Base-by-base conservation (phyloP, 306 rosid genomes). In the Trichosanthes truncata region DNA sequence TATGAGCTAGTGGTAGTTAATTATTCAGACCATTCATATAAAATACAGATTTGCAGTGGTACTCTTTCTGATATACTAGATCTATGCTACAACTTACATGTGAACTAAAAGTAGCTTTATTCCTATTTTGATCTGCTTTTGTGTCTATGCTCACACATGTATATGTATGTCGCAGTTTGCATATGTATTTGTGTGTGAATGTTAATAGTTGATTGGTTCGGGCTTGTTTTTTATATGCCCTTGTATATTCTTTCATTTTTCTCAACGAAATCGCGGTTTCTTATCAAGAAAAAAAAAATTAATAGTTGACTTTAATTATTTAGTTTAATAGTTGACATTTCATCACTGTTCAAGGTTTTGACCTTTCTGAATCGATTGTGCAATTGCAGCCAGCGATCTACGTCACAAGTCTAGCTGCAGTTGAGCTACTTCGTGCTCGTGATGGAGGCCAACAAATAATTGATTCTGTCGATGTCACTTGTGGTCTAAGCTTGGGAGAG, bases 401-500 rank as follows among this genome's bases (percentile, higher is more conserved):
- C 62, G 99, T 96, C 79, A 91, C 97, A 41, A 91, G 99, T 86
- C 96, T 96, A 71, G 99, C 99, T 74, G 98, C 99, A 57, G 94
- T 95, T 52, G 99, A 95, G 90, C 84, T 95, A 63, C 93, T 95
- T 74, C 93, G 97, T 78, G 87, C 83, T 5, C 89, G 91, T 13
- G 93, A 95, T 61, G 99, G 97, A 80, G 99, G 98, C 43, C 96
- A 90, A 84, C 90, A 89, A 84, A 93, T 95, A 80, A 91, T 95
- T 84, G 98, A 93, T 61, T 90, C 91, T 38, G 96, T 95, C 77
- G 99, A 95, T 84, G 99, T 93, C 66, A 89, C 99, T 5, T 91
- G 99, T 77, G 99, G 98, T 85, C 88, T 95, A 63, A 95, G 99
- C 82, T 83, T 95, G 81, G 99, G 99, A 87, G 99, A 95, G 82